Evolutionary conservation across 257 asterid genomes (phyloP), one percentile per base, ranked within the genome.

Genomic region (Solanum pinnatisectum): DNA sequence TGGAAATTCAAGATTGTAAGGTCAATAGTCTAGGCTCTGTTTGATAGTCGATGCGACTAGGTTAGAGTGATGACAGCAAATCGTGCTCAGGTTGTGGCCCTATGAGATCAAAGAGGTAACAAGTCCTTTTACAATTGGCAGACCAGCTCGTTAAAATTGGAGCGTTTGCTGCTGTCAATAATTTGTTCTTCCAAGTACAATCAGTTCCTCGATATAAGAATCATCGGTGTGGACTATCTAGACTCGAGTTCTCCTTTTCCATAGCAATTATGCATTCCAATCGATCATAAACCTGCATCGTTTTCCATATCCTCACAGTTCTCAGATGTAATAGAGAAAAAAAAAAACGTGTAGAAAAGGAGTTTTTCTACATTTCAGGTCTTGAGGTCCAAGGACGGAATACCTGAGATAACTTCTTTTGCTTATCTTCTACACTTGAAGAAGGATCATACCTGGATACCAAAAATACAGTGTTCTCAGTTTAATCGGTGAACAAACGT

Each of bases 221-320:
- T 90, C 91, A 90, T 84, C 87, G 70, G 42, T 77, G 16, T 84
- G 84, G 87, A 74, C 88, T 88, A 40, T 92, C 91, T 91, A 92
- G 44, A 87, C 91, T 93, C 27, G 98, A 90, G 89, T 95, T 97
- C 87, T 95, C 96, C 88, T 97, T 93, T 73, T 97, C 99, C 94
- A 95, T 90, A 12, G 98, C 91, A 68, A 97, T 90, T 67, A 97
- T 89, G 91, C 96, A 94, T 87, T 98, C 91, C 86, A 97, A 92
- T 40, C 98, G 92, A 76, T 95, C 95, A 84, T 93, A 89, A 12
- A 94, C 98, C 99, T 96, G 92, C 90, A 87, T 46, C 16, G 16
- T 20, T 67, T 88, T 83, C 56, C 30, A 13, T 12, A 25, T 39
- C 72, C 16, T 72, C 7, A 84, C 16, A 30, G 8, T 8, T 36